phyloP scores from a whole-genome alignment of 208 protist species.

The Crithidia sp. region DNA sequence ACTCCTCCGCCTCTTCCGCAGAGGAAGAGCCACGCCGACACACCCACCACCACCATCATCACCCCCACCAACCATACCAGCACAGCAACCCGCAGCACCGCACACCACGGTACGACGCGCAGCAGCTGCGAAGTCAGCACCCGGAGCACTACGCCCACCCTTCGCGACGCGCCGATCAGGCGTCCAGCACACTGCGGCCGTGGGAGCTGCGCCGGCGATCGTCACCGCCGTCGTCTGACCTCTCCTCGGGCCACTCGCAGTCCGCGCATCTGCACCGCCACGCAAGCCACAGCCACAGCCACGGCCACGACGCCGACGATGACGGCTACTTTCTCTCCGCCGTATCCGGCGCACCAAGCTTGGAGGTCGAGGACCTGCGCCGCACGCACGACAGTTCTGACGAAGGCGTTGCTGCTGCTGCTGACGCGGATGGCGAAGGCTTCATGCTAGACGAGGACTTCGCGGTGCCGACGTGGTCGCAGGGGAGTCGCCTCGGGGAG shows the following conservation, averaged over 20 bases:
- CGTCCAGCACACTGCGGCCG: background rate
- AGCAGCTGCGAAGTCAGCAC: background rate
- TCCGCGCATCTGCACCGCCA: background rate
- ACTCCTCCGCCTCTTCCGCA: background rate
- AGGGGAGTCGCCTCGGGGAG: slow-evolving; percentile 9
- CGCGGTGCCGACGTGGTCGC: slow-evolving; percentile 11
- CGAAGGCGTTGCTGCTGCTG: background rate
- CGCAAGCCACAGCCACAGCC: background rate
- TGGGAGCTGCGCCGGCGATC: too few species aligned
- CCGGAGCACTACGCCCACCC: background rate
- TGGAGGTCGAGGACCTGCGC: background rate
- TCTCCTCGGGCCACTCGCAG: background rate
- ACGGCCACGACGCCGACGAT: background rate
- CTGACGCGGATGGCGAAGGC: background rate
- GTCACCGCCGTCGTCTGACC: too few species aligned
- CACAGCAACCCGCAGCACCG: background rate
- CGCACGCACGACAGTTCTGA: background rate
- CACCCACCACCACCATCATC: background rate
- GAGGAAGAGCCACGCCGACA: background rate
- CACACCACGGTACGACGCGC: background rate
- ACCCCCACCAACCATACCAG: background rate
- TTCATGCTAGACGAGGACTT: background rate
- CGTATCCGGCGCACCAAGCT: background rate
- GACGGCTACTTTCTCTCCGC: slow-evolving; percentile 2
- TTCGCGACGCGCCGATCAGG: background rate